Evolutionary conservation across 2,329 filamentous ascomycete species (phyloP), one percentile per base, ranked within the genome.

Genomic region (Pyrenochaeta sp.): DNA sequence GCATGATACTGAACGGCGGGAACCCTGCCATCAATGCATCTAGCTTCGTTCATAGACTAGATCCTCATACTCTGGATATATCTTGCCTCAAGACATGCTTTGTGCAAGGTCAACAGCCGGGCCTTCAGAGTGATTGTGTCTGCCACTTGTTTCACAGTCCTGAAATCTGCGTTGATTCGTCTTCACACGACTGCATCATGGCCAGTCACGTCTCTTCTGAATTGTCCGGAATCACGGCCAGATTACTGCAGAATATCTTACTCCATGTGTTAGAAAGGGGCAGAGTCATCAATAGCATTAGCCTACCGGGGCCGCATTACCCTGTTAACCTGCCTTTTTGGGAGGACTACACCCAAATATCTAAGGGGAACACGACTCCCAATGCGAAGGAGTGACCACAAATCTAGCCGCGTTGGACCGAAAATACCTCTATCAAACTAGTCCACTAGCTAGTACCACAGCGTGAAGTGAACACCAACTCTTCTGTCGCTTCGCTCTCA

Each of bases 21-120:
- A 55, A 54, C 54, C 51, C 51, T 44, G 49, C 53, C 30, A 50
- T 40, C 24, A 34, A 39, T 58, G 57, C 61, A 55, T 57, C 50
- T 58, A 40, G 55, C 52, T 47, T 28, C 42, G 45, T 34, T 54
- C 40, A 27, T 55, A 36, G 19, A 56, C 50, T 51, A 53, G 30
- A 54, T 43, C 28, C 27, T 51, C 51, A 37, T 34, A 25, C 19
- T 39, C 24, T 48, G 39, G 40, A 27, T 43, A 22, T 36, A n/a
- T 52, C 37, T 37, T 52, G 46, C 34, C 44, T 36, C 46, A 30
- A 45, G 34, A 36, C 34, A 22, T 54, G 44, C 52, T 25, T 36
- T 36, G 24, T 39, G 34, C 34, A 30, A 46, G 40, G 47, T 48
- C 25, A 46, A 54, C 30, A 47, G 50, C 50, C 36, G 8, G 39